Evolutionary conservation across 192 early-diverging fungal genomes (phyloP).

Genomic region (Coemansia sp.): DNA sequence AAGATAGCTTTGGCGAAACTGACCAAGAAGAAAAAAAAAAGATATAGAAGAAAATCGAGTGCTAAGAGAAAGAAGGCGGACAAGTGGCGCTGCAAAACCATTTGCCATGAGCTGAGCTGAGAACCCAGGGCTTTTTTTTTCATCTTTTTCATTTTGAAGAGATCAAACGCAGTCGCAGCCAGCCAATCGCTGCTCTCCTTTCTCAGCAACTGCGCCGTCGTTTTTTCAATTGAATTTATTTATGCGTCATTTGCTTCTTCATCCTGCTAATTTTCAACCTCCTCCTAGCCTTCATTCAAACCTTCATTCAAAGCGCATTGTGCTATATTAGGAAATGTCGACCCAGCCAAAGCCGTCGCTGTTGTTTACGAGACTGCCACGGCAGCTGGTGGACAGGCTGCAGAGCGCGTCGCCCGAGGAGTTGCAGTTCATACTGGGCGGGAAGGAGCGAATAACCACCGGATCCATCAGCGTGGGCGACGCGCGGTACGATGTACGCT

Average conservation of each 20-base stretch:
- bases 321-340: conserved; percentile 13
- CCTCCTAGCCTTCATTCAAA: background rate
- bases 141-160: background rate
- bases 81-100: background rate
- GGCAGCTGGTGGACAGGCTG: conserved; percentile 38
- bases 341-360: conserved; percentile 23
- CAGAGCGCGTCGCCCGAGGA: conserved; percentile 16
- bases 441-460: conserved; percentile 40
- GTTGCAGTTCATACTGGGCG: conserved; percentile 34
- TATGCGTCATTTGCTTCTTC: no score
- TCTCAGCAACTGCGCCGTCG: no score
- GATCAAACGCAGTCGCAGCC: background rate
- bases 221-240: no score
- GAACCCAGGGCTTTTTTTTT: no score
- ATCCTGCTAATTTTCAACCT: background rate
- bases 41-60: conserved; percentile 4
- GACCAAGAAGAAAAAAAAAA: conserved; percentile 17
- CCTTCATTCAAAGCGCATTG: background rate
- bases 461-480: conserved; percentile 26
- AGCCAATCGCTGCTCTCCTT: background rate
- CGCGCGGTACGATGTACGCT: conserved; percentile 41
- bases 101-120: no score
- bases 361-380: conserved; percentile 36
- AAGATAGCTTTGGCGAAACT: conserved; percentile 4
- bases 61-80: background rate